Base-by-base conservation (phyloP, 2,329 filamentous ascomycete genomes). In the Westerdykella ornata region DNA sequence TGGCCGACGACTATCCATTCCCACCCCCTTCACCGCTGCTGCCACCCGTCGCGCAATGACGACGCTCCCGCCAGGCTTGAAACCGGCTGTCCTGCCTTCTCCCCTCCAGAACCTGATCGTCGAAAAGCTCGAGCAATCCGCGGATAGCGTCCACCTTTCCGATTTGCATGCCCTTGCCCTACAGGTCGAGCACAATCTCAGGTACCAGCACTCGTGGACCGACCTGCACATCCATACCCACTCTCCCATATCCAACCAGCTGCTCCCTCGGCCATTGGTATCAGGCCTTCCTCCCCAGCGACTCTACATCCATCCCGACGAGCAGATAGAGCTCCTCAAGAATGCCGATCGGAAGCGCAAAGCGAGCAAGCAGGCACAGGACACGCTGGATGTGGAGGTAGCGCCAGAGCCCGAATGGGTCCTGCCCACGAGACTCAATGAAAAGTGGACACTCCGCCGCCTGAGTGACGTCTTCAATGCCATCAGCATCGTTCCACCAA, bases 291-390 rank as follows among this genome's bases (percentile, higher is more conserved):
- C 86, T 1, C 84, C 85, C 0, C 75, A 77, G 34, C 77, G 82
- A 35, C 73, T 88, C 32, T 90, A 92, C 64, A 72, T 85, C 38
- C 85, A 92, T 57, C 85, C 86, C 1, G 86, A 92, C 62, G 85
- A 89, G 67, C 86, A 90, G 67, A 80, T 86, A 49, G 80, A 78
- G 49, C 75, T 84, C 41, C 72, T 89, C 41, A 81, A 82, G 51
- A 72, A 74, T 20, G 78, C 67, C 14, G 68, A 74, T 33, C 61
- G 63, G 39, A 68, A 69, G 38, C 64, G 69, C 48, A 76, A 73
- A 41, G 54, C 51, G 38, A 51, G 42, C 16, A 46, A 46, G 41
- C 63, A 65, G 39, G 54, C 57, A 46, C 60, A 60, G 37, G 54
- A 59, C 37, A 68, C 69, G 14, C 58, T 72, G 32, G 69, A 73